Percentiles rank a stretch among this genome's conserved stretches.
Evolutionary conservation across 352 stramenopile species (phyloP).

Genomic region (Pythium plurisporium): DNA sequence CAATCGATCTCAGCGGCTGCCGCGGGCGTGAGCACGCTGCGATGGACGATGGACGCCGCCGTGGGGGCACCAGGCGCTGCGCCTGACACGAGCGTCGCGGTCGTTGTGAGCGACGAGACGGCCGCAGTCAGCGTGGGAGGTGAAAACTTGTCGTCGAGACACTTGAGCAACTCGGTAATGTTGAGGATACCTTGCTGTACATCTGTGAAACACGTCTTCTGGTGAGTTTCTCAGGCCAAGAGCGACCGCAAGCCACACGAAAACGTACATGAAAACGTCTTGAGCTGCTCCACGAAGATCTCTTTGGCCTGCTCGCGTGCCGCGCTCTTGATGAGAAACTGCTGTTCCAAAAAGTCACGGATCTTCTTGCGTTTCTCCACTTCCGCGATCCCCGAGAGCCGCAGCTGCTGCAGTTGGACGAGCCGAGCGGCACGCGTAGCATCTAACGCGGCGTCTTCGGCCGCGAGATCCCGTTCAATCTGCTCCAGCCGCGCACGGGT

Average conservation of each 20-base stretch:
- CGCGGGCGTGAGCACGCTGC: not conserved
- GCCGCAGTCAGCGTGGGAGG: not conserved
- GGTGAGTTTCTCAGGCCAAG: too few relatives aligned
- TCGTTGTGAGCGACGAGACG: not conserved
- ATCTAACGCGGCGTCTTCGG: conserved; percentile 27
- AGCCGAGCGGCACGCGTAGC: conserved; percentile 26
- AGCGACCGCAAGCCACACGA: too few relatives aligned
- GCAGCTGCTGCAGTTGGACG: conserved; percentile 32
- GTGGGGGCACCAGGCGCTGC: not conserved
- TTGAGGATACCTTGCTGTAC: conserved; percentile 55
- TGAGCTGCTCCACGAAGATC: conserved; percentile 34
- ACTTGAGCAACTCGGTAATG: conserved; percentile 49
- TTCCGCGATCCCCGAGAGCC: conserved; percentile 42
- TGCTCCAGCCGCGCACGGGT: conserved; percentile 36
- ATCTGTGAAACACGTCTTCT: conserved; percentile 17
- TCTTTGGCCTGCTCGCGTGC: conserved; percentile 40
- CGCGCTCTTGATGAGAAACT: conserved; percentile 31
- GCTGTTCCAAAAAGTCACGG: conserved; percentile 47
- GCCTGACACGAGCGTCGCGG: not conserved
- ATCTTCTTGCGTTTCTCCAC: conserved; percentile 52
- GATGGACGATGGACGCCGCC: not conserved
- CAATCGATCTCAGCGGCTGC: conserved; percentile 6
- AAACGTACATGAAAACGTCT: conserved; percentile 46
- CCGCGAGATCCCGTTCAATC: conserved; percentile 39
- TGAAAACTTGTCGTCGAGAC: conserved; percentile 34